Evolutionary conservation across 2,329 filamentous ascomycete species (phyloP).

Genomic region (Fusarium decemcellulare): DNA sequence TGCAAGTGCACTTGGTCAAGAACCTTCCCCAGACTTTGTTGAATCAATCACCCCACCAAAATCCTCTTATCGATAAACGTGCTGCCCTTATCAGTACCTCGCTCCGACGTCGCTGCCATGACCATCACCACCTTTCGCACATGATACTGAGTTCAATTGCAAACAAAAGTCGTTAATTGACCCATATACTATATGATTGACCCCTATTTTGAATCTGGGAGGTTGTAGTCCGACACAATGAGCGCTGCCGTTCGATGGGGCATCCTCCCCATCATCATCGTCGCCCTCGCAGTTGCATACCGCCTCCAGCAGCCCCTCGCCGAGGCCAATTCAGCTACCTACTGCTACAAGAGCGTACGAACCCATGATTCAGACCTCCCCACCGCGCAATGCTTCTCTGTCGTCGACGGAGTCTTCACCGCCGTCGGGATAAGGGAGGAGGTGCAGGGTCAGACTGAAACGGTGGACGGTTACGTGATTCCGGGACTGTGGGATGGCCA

Average conservation of each 20-base stretch:
- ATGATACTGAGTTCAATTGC: background rate
- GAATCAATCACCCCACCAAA: slow-evolving; percentile 23
- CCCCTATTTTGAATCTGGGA: background rate
- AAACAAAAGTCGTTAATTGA: background rate
- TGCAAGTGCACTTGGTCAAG: background rate
- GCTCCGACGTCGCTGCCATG: slow-evolving; percentile 15
- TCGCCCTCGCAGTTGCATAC: slow-evolving; percentile 52
- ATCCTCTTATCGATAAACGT: slow-evolving; percentile 39
- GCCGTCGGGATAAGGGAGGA: slow-evolving; percentile 57
- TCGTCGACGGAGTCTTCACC: slow-evolving; percentile 65
- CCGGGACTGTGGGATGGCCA: slow-evolving; percentile 81
- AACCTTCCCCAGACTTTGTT: slow-evolving; percentile 2
- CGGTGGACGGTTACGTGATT: slow-evolving; percentile 66
- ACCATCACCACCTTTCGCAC: background rate
- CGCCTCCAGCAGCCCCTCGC: slow-evolving; percentile 46
- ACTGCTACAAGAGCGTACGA: slow-evolving; percentile 58
- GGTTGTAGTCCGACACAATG: slow-evolving; percentile 14
- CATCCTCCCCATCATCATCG: slow-evolving; percentile 48
- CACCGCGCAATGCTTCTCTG: slow-evolving; percentile 68
- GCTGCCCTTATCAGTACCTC: slow-evolving; percentile 13
- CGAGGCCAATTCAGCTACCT: slow-evolving; percentile 38
- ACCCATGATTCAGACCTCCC: slow-evolving; percentile 55
- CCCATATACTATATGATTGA: background rate
- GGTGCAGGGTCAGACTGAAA: slow-evolving; percentile 40
- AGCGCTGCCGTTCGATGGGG: slow-evolving; percentile 44